Conservation (phyloP, 495 filamentous ascomycete species). For the Neurospora terricola region DNA sequence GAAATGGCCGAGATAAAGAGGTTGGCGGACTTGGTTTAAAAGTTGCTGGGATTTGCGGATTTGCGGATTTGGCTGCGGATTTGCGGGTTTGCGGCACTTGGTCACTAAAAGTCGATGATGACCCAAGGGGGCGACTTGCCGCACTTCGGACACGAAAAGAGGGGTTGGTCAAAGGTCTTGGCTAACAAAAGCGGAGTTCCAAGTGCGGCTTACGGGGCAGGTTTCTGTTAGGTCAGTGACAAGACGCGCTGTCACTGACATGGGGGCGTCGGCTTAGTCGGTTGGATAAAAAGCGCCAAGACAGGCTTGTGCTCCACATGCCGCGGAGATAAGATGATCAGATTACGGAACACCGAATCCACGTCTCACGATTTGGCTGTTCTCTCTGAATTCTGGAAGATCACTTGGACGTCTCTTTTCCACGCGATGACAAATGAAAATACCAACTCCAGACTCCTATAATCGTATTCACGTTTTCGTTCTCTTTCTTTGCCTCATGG, state of each 20-base stretch:
- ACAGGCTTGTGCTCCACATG: slow-evolving; percentile 1
- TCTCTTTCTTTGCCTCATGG: background rate
- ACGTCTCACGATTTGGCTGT: background rate
- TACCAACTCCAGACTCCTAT: too few relatives aligned
- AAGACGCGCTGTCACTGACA: background rate
- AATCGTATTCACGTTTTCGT: background rate
- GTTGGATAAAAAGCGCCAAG: background rate
- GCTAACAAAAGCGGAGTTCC: slow-evolving; percentile 11
- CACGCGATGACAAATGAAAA: background rate
- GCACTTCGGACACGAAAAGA: background rate
- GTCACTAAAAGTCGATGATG: slow-evolving; percentile 12
- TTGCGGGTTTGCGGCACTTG: slow-evolving; percentile 19
- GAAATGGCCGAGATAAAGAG: background rate
- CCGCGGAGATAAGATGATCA: slow-evolving; percentile 29
- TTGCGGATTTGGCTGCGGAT: slow-evolving; percentile 1
- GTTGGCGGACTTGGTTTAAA: slow-evolving; percentile 9
- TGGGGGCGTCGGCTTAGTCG: slow-evolving; percentile 14
- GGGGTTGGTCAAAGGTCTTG: slow-evolving; percentile 9
- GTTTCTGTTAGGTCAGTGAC: slow-evolving; percentile 5
- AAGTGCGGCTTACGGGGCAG: too few relatives aligned
- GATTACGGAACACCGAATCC: slow-evolving; percentile 16
- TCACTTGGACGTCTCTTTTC: background rate
- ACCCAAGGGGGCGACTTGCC: slow-evolving; percentile 21
- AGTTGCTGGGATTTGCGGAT: slow-evolving; percentile 14
- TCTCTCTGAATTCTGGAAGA: background rate